phyloP scores from a whole-genome alignment of 345 rosid genomes.

The Microcos paniculata region DNA sequence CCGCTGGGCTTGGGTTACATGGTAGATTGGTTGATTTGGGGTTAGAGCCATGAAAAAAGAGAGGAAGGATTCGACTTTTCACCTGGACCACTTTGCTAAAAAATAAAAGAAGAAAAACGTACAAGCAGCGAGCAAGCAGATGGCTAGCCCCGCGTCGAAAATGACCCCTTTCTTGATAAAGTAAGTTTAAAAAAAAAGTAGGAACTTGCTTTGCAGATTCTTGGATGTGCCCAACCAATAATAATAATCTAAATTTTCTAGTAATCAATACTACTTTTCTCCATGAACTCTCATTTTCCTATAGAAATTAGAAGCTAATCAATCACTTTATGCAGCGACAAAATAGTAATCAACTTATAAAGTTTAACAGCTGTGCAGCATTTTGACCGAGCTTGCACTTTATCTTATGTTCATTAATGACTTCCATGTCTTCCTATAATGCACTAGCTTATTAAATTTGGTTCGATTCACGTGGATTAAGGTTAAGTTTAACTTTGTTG shows the following conservation, averaged over 20 bases:
- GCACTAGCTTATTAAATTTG: too few species aligned
- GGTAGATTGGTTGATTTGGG: not conserved
- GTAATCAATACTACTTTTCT: too few species aligned
- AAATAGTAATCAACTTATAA: not conserved
- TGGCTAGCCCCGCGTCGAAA: not conserved
- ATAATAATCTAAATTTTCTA: not conserved
- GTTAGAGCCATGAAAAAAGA: not conserved
- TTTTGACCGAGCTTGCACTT: not conserved
- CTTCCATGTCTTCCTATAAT: not conserved
- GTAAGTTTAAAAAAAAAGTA: not conserved
- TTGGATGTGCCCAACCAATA: not conserved
- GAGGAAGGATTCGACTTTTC: not conserved
- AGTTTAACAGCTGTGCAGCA: not conserved
- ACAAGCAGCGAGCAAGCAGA: not conserved
- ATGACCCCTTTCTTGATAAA: not conserved
- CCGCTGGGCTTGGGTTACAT: not conserved
- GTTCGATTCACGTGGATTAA: too few species aligned
- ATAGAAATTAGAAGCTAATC: not conserved
- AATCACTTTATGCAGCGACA: too few species aligned
- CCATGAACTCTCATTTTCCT: too few species aligned
- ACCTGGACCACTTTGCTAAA: constrained; percentile 7
- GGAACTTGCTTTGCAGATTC: not conserved
- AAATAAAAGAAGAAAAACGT: not conserved
- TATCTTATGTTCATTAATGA: not conserved
- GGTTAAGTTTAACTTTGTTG: too few species aligned